Evolutionary conservation across 305 asterid genomes (phyloP), one percentile per base, ranked within the genome.

Genomic region (Salvia sclarea): DNA sequence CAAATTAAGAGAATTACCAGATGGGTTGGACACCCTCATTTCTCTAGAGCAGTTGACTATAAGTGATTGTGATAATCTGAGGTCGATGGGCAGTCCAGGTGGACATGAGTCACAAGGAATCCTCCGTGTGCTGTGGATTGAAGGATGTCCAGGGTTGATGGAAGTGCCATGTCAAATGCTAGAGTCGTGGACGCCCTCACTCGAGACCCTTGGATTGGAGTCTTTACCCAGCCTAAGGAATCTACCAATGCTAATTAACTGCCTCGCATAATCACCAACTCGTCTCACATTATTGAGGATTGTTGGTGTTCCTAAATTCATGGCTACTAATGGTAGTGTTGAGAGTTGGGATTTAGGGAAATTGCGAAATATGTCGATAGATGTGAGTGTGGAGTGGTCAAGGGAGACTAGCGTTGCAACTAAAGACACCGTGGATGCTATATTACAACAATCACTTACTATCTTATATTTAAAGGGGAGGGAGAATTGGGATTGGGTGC

Each of bases 31-130:
- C 61, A 55, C 61, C 44, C 62, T 30, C 62, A 30, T 1, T 16
- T 56, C 57, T 25, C 44, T 43, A 8, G 31, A 56, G 24, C 9
- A 28, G n/a, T 8, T 68, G 7, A 0, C 1, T 1, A 47, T 68
- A 30, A 1, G n/a, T 8, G 14, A 68, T 17, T 56, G 73, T 18
- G 24, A 33, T 9, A 59, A 31, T 54, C 49, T 68, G 57, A 44
- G 28, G 28, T 12, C 8, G 38, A 56, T 68, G 10, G 57, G 47
- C 21, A 6, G 35, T 8, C 18, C 59, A 11, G 3, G 33, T 4
- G 17, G 8, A 2, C 13, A n/a, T n/a, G n/a, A 18, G 1, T 53
- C 33, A 11, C 8, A 11, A 0, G 8, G 17, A 17, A 33, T 33
- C 8, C 54, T 48, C 2, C 17, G 4, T 22, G 1, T 9, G 7